Conservation (phyloP, 306 rosid genomes). For the Clitoria ternatea region DNA sequence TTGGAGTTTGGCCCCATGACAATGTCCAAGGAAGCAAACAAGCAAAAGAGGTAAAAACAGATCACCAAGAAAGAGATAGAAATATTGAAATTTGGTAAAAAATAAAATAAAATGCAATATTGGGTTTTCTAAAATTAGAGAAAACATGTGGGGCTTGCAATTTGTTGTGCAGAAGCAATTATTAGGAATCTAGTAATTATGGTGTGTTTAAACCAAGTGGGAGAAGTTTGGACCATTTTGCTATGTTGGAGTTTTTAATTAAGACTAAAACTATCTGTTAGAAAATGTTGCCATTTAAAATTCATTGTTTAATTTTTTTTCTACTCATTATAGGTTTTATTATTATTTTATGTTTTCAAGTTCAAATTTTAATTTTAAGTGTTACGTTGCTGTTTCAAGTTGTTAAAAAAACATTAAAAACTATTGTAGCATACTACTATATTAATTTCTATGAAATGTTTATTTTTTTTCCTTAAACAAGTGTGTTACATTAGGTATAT, state of each 20-base stretch:
- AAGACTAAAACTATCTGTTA: conserved; percentile 10
- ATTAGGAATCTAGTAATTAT: conserved; percentile 31
- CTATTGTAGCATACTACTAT: too few species aligned
- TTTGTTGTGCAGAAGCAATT: conserved; percentile 30
- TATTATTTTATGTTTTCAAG: too few species aligned
- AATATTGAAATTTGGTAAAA: not conserved
- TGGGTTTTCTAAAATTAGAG: conserved; percentile 10
- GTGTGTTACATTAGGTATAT: too few species aligned
- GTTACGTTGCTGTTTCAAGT: too few species aligned
- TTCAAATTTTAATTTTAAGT: too few species aligned
- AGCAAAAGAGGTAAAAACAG: not conserved
- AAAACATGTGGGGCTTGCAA: conserved; percentile 31
- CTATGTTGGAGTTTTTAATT: conserved; percentile 27
- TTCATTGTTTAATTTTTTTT: too few species aligned
- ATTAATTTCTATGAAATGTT: too few species aligned
- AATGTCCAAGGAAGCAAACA: not conserved
- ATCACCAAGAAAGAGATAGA: not conserved
- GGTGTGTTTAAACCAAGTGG: not conserved
- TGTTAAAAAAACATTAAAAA: too few species aligned
- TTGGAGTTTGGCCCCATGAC: conserved; percentile 12
- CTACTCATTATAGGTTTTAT: too few species aligned
- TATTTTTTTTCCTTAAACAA: too few species aligned
- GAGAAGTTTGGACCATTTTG: conserved; percentile 2
- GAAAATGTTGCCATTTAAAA: too few species aligned
- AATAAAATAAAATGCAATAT: too few species aligned